Base-by-base conservation (phyloP, 1,139 yeast genomes). In the Lodderomyces theae region DNA sequence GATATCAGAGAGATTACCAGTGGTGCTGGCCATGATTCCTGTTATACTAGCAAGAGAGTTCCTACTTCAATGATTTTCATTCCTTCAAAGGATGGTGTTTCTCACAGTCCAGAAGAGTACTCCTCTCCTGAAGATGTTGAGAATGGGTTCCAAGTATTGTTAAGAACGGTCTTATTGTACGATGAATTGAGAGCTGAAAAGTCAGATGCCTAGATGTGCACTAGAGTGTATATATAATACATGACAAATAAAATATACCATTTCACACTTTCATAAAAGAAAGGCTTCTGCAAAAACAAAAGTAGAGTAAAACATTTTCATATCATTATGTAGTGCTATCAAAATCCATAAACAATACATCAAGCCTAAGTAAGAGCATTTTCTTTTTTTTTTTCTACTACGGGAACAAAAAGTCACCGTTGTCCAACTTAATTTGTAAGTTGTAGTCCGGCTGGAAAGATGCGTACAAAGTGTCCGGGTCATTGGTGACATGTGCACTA, bases 11-110 rank as follows among this genome's bases (percentile, higher is more conserved):
- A 64, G 26, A 77, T 83, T 39, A 72, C 74, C 35, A 77, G 84
- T 50, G 89, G 89, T 26, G 87, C 88, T 3, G 88, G 86, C 15
- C 89, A 83, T 53, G 90, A 83, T 54, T 77, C 85, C 3, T 80
- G 87, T 51, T 70, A 77, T 25, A 77, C 84, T 4, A 69, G 77
- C 24, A 51, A 62, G 7, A 67, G 72, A 36, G 73, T 78, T 28
- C 89, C 90, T 19, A 82, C 89, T 0, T 77, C 86, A 1, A 83
- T 83, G 89, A 77, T 83, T 22, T 83, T 83, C 57, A 79, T 82
- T 51, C 89, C 90, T 6, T 77, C 85, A 23, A 75, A 65, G 51
- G 82, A 79, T 53, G 89, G 89, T n/a, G 67, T 83, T 32, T 75
- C 82, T 21, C 89, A 83, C 58, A 80, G 79, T 55, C 85, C 84